Evolutionary conservation across 2,329 filamentous ascomycete species (phyloP).

Genomic region (Helotiales sp.): DNA sequence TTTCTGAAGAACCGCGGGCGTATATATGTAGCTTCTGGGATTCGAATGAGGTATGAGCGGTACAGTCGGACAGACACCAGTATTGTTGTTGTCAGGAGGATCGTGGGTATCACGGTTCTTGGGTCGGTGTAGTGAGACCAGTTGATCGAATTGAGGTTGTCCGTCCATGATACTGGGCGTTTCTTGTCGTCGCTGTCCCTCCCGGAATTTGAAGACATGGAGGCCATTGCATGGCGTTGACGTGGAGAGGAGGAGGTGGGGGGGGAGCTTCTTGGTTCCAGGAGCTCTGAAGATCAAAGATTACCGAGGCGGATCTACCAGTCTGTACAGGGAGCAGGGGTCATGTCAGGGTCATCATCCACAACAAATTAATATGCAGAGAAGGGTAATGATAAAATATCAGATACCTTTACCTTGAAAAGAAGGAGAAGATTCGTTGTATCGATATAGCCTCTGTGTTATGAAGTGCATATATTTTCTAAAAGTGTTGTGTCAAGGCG

Average conservation of each 20-base stretch:
- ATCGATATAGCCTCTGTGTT: no score
- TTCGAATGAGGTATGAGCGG: slow-evolving; percentile 79
- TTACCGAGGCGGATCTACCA: not conserved
- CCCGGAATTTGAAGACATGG: slow-evolving; percentile 47
- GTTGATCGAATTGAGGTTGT: slow-evolving; percentile 53
- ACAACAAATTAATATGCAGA: no score
- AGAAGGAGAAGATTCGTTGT: no score
- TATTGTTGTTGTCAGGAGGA: slow-evolving; percentile 60
- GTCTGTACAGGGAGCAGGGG: not conserved
- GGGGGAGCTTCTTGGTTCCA: not conserved
- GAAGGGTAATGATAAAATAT: no score
- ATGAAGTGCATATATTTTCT: no score
- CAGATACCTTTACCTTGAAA: no score
- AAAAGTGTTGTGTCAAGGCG: not conserved
- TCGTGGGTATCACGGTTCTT: slow-evolving; percentile 57
- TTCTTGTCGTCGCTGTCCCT: slow-evolving; percentile 41
- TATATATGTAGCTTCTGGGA: slow-evolving; percentile 78
- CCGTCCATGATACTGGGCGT: slow-evolving; percentile 47
- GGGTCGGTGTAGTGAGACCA: slow-evolving; percentile 62
- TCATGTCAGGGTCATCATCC: no score
- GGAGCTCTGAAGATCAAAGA: not conserved
- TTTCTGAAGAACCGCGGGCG: slow-evolving; percentile 75
- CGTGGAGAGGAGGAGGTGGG: not conserved
- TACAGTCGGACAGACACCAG: slow-evolving; percentile 65
- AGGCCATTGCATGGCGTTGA: slow-evolving; percentile 53